Evolutionary conservation across 495 filamentous ascomycete genomes (phyloP).

Genomic region (Opeltia flavorubescens): DNA sequence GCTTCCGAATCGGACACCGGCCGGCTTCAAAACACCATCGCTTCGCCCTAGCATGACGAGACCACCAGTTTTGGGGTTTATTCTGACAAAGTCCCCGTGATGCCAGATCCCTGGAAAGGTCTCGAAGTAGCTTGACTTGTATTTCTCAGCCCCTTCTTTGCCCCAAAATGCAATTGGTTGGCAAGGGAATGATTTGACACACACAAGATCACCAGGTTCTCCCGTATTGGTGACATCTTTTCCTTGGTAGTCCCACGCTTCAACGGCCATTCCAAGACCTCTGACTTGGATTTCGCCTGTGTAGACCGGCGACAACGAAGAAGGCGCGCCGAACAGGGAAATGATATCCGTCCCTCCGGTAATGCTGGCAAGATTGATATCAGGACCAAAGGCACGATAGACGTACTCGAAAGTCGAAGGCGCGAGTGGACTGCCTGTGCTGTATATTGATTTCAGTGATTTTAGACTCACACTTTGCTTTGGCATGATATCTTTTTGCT

Average conservation of each 20-base stretch:
- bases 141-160: conserved; percentile 50
- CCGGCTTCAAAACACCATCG: conserved; percentile 81
- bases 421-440: conserved; percentile 79
- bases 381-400: conserved; percentile 60
- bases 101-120: conserved; percentile 73
- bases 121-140: conserved; percentile 77
- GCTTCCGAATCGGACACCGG: conserved; percentile 73
- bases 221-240: conserved; percentile 38
- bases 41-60: conserved; percentile 78
- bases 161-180: conserved; percentile 87
- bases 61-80: conserved; percentile 61
- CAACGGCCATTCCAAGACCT: conserved; percentile 82
- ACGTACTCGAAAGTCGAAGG: conserved; percentile 88
- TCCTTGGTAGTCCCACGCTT: conserved; percentile 53
- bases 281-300: conserved; percentile 81
- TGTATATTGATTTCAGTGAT: conserved; percentile 64
- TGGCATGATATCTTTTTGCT: conserved; percentile 62
- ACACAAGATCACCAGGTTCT: conserved; percentile 82
- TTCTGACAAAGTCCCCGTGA: conserved; percentile 82
- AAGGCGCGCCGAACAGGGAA: conserved; percentile 79
- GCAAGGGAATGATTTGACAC: conserved; percentile 72
- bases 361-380: conserved; percentile 69
- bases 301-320: conserved; percentile 73
- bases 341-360: conserved; percentile 90
- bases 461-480: conserved; percentile 38